Evolutionary conservation across 306 rosid genomes (phyloP).

Genomic region (Astragalus glycyphyllos): DNA sequence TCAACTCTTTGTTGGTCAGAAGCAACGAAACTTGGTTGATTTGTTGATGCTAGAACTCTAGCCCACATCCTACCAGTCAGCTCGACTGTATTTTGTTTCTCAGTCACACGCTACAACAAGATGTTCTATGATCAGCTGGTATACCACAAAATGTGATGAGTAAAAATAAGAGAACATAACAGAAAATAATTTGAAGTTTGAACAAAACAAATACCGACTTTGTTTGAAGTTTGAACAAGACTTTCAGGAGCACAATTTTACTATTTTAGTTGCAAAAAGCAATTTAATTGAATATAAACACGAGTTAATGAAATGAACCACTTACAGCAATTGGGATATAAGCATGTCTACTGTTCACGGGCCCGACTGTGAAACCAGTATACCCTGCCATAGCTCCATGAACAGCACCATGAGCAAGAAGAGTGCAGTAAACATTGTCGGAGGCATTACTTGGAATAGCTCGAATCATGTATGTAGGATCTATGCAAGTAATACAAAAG

Average conservation of each 20-base stretch:
- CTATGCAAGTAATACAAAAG: constrained; percentile 52
- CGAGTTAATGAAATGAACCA: constrained; percentile 36
- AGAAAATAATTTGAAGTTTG: too few relatives aligned
- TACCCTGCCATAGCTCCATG: constrained; percentile 99
- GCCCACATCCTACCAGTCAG: constrained; percentile 94
- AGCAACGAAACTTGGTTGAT: constrained; percentile 82
- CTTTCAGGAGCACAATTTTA: not conserved
- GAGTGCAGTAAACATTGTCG: constrained; percentile 93
- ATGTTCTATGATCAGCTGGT: constrained; percentile 31
- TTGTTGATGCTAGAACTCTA: constrained; percentile 91
- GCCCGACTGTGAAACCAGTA: constrained; percentile 90
- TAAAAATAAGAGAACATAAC: not conserved
- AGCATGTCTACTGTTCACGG: constrained; percentile 86
- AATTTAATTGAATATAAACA: constrained; percentile 29
- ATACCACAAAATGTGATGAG: constrained; percentile 13
- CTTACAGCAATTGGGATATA: constrained; percentile 94
- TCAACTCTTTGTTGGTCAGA: constrained; percentile 46
- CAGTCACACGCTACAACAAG: constrained; percentile 83
- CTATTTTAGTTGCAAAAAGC: not conserved
- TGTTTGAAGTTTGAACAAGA: constrained; percentile 9
- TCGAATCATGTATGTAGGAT: constrained; percentile 98
- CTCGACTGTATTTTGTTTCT: constrained; percentile 64
- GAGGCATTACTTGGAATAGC: constrained; percentile 98
- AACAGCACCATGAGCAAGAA: constrained; percentile 94
- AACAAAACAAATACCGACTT: not conserved